Percentiles rank a stretch among this genome's conserved stretches.
Conservation (phyloP, 139 green algal genomes). For the Coelastrella sp. region DNA sequence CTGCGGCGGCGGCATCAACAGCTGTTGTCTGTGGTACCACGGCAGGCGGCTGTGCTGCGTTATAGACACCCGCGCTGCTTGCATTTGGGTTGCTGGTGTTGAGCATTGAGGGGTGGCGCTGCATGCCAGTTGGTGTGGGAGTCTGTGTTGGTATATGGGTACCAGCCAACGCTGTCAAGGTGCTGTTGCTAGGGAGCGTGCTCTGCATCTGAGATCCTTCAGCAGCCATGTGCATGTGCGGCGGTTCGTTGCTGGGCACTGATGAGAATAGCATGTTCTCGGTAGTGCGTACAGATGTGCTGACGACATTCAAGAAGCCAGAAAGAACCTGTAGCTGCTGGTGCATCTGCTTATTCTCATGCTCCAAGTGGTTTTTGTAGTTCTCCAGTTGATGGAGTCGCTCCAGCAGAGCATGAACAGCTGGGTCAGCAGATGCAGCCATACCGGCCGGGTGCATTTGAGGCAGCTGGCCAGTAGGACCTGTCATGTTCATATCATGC, state of each 20-base stretch:
- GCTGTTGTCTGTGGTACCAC: no score
- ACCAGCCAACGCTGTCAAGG: slow-evolving; percentile 7
- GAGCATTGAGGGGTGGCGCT: not conserved
- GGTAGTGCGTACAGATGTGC: slow-evolving; percentile 24
- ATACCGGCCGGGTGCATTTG: not conserved
- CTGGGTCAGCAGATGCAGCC: not conserved
- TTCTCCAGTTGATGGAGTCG: slow-evolving; percentile 21
- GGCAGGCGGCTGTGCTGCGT: not conserved
- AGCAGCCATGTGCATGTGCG: not conserved
- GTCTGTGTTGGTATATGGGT: not conserved
- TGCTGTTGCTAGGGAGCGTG: not conserved
- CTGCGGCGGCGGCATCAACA: not conserved
- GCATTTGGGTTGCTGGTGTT: not conserved
- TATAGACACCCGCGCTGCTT: not conserved
- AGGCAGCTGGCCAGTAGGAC: not conserved
- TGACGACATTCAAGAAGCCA: slow-evolving; percentile 38
- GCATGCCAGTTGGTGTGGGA: slow-evolving; percentile 28
- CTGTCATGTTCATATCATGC: not conserved
- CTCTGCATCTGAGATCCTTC: slow-evolving; percentile 7
- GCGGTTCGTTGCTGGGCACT: not conserved
- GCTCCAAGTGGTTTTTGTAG: slow-evolving; percentile 37
- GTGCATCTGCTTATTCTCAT: slow-evolving; percentile 47
- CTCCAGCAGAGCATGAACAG: slow-evolving; percentile 29
- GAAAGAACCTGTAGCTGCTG: slow-evolving; percentile 45
- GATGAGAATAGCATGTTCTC: slow-evolving; percentile 38